Base-by-base conservation (phyloP, 208 protist genomes). In the Leishmania braziliensis region DNA sequence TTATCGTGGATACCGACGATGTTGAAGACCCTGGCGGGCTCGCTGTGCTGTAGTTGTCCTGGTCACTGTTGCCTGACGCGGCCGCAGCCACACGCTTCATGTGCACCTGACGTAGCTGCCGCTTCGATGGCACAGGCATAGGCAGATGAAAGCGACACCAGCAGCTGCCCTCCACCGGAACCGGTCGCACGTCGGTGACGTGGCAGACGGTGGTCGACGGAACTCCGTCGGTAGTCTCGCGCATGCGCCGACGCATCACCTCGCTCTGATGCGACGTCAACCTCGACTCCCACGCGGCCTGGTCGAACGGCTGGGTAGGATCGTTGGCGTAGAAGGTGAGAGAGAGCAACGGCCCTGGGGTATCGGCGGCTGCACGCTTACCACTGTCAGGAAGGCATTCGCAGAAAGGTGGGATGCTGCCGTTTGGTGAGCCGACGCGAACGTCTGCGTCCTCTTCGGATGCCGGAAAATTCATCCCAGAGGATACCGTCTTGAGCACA, bases 261-360 rank as follows among this genome's bases (percentile, higher is more conserved):
- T 87, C 88, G 26, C 81, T 84, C 78, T 87, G 83, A 51, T 75
- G 50, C 51, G 66, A 71, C 16, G 85, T 69, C 20, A 93, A 65
- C 20, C 79, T 70, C 12, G 83, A 62, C 48, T 88, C 58, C 91
- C 91, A 95, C 48, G 36, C 76, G 39, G 79, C 65, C 63, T 89
- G 86, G 73, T 92, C 80, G 50, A 79, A 91, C 18, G 81, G 71
- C 20, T 72, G 79, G 26, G 77, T 65, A 10, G 87, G 87, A 75
- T 96, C 88, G 78, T 91, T 92, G 39, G 75, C 88, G 69, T 92
- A 96, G 50, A 96, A 86, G 60, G 90, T 89, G 54, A 96, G 82
- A 23, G 90, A 91, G 9, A 94, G 88, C 62, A 94, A 62, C 60
- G 90, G 90, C 4, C 90, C 89, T 6, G 80, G 75, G 36, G 62